Conservation (phyloP, 108 stramenopile species). For the Bacterosira constricta region DNA sequence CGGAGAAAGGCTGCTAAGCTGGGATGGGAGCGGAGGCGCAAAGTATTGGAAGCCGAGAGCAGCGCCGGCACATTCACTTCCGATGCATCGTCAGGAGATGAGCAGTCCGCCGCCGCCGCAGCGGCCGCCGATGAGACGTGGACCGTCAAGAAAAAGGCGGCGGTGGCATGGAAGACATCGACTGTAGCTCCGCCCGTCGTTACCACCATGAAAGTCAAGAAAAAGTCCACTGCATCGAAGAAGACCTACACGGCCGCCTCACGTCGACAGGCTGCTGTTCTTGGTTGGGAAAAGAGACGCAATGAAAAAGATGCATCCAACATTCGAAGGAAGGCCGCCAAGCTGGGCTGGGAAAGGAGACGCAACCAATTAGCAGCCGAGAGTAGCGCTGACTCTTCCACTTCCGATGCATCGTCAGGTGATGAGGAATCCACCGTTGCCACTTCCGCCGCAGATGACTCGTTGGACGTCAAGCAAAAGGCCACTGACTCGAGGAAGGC, state of each 20-base stretch:
- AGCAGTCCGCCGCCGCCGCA: neutral
- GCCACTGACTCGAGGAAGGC: neutral
- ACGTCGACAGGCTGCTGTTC: conserved; percentile 19
- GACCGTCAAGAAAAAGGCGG: neutral
- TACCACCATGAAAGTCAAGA: too few species aligned
- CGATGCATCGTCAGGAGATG: neutral
- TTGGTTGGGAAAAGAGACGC: conserved; percentile 13
- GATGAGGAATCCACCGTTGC: neutral
- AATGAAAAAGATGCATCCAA: neutral
- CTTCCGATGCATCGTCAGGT: neutral
- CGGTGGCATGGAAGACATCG: too few species aligned
- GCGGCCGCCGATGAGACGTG: neutral
- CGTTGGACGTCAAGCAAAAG: neutral
- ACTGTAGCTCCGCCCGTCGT: too few species aligned
- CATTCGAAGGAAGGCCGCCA: conserved; percentile 10
- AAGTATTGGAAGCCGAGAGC: neutral
- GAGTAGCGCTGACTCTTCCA: conserved; percentile 2
- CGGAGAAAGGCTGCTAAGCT: conserved; percentile 19
- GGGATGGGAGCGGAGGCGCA: conserved; percentile 14
- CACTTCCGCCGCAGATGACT: neutral
- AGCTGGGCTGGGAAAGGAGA: conserved; percentile 25
- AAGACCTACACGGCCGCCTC: conserved; percentile 26
- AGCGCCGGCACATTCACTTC: neutral
- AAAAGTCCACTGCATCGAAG: neutral
- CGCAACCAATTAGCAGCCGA: conserved; percentile 13